Base-by-base conservation (phyloP, 2,329 filamentous ascomycete species). In the Ophiostoma montium region DNA sequence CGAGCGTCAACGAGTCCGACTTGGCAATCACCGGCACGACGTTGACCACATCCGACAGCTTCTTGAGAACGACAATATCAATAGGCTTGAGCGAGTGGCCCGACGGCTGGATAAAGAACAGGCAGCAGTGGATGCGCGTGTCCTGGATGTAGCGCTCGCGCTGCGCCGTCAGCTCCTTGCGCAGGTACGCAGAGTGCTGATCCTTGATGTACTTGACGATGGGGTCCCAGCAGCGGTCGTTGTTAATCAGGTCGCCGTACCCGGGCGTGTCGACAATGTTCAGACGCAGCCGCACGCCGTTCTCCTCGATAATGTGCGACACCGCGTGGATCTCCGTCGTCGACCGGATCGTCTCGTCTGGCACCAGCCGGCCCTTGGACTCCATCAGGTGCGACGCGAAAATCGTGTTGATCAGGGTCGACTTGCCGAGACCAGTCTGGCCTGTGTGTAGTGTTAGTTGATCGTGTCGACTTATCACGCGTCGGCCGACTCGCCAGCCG, bases 171-270 rank as follows among this genome's bases (percentile, higher is more conserved):
- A 98, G 87, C 70, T 98, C 92, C 78, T 98, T 98, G 70, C 92
- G 86, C 60, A 98, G 81, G 74, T 96, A 98, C 62, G 92, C 90
- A 48, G 88, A 95, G 76, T 98, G 92, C 75, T 98, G 92, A 70
- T 98, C 92, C 78, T 98, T 98, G 78, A 98, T 98, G 72, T 98
- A 98, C 76, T 98, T 98, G 76, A 98, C 90, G 67, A 98, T 98
- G 56, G 92, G 92, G 65, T 98, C 92, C 92, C 92, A 98, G 82
- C 92, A 98, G 77, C 92, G 85, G 73, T 98, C 92, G 70, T 98
- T 98, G 80, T 98, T 98, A 70, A 98, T 92, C 64, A 95, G 80
- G 63, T 98, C 92, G 63, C 92, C 92, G 63, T 98, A 98, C 57
- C 92, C 92, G 56, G 92, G 92, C 56, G 92, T 98, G 67, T 98